phyloP scores from a whole-genome alignment of 2,329 filamentous ascomycete species.

The Pseudogymnoascus pannorum region DNA sequence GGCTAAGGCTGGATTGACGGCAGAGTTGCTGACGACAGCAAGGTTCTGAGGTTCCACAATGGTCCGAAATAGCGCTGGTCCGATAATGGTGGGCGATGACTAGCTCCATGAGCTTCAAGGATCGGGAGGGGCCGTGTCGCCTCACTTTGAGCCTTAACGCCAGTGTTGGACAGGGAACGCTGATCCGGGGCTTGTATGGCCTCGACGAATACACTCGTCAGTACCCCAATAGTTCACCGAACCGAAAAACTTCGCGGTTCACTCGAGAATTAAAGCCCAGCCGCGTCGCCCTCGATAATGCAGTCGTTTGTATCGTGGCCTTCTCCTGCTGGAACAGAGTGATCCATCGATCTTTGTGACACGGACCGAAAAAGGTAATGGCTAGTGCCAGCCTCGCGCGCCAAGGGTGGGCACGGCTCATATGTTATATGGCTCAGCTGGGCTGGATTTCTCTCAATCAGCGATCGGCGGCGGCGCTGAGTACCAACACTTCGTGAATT shows the following conservation, averaged over 20 bases:
- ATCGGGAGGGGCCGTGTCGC: conserved; percentile 8
- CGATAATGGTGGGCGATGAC: background rate
- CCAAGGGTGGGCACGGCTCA: conserved; percentile 3
- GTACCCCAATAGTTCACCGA: background rate
- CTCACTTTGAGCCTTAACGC: conserved; percentile 3
- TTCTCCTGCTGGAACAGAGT: background rate
- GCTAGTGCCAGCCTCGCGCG: conserved; percentile 2
- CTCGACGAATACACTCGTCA: background rate
- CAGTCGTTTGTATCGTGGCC: background rate
- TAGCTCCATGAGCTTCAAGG: conserved; percentile 4
- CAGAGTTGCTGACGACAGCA: background rate
- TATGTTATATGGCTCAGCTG: conserved; percentile 4
- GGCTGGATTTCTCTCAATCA: background rate
- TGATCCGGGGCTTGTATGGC: background rate
- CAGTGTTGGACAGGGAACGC: background rate
- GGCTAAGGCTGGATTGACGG: background rate
- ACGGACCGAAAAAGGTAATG: background rate
- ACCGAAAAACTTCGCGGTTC: background rate
- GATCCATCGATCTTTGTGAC: background rate
- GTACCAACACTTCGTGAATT: background rate
- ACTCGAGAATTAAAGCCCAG: background rate
- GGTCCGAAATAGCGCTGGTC: background rate
- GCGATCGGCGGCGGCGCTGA: background rate
- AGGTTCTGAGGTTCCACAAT: background rate
- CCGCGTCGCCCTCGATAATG: background rate